Base-by-base conservation (phyloP, 148 eudicot genomes). In the Fallopia convolvulus region DNA sequence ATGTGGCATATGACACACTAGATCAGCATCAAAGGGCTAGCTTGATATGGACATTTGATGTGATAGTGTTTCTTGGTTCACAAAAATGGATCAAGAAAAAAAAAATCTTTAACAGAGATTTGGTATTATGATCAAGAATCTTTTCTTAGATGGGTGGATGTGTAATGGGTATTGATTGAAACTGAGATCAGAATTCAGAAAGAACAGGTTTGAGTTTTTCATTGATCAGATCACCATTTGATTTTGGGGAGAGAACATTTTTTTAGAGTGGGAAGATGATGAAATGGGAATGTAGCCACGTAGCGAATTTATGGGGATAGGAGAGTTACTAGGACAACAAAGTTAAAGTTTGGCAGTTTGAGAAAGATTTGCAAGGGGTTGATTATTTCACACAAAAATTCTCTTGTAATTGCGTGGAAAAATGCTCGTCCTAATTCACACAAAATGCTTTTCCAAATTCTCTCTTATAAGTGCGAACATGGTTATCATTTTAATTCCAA, bases 1-100 rank as follows among this genome's bases (percentile, higher is more conserved):
- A 56, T 50, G 10, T 74, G 47, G 46, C 65, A 70, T 26, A 15
- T 78, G 52, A 49, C 79, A 73, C 61, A 2, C 79, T 66, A 66
- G 72, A 66, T 66, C 65, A 66, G 8, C 72, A 39, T 68, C 21
- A 33, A 39, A 36, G 32, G 70, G 70, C 15, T 63, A 32, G 17
- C 30, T 63, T n/a, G 26, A 55, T 10, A 55, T 55, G 61, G 61
- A 5, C 26, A 5, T 55, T 44, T 44, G 47, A 44, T 44, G 47
- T 44, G 10, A 8, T 44, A 36, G 39, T 36, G 13, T 2, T 14
- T 49, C 14, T 52, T 52, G 56, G 56, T 14, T 52, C n/a, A 52
- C 56, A 52, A 15, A 36, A 36, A 36, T 36, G 39, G 39, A 36
- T 36, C 39, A 36, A 1, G 39, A 36, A 36, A 36, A 36, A 36